These are phyloP conservation scores for Melastoma malabathricum DNA, from an alignment of 345 rosid genomes.

Conservation along the genomic window DNA sequence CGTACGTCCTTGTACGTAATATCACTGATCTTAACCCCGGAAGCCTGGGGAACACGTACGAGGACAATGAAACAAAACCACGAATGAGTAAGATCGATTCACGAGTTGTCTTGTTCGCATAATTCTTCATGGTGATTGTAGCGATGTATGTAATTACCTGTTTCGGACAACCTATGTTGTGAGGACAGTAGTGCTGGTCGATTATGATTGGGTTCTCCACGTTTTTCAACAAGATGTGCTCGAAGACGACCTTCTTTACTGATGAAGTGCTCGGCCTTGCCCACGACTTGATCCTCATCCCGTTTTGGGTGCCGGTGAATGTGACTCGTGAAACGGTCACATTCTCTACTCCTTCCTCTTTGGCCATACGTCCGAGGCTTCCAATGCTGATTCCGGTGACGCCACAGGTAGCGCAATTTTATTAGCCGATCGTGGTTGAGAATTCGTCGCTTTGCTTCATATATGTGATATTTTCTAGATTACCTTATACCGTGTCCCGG, in stretches of 20 bases:
- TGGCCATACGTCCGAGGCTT: constrained; percentile 11
- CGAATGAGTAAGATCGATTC: background rate
- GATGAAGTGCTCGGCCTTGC: constrained; percentile 12
- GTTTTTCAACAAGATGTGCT: constrained; percentile 12
- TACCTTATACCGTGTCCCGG: constrained; percentile 36
- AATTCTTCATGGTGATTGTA: background rate
- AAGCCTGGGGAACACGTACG: constrained; percentile 19
- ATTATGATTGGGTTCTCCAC: constrained; percentile 37
- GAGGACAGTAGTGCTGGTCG: constrained; percentile 60
- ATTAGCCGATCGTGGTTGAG: background rate
- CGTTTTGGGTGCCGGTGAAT: constrained; percentile 10
- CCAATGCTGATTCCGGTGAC: constrained; percentile 12
- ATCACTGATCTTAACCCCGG: constrained; percentile 50
- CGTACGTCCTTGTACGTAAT: constrained; percentile 47
- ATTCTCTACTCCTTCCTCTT: constrained; percentile 18
- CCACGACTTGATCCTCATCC: too few relatives aligned
- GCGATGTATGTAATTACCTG: constrained; percentile 16
- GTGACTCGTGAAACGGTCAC: constrained; percentile 15
- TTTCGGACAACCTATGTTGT: constrained; percentile 26
- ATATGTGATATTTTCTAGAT: background rate
- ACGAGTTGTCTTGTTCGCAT: background rate
- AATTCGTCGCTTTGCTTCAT: background rate
- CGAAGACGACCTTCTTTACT: constrained; percentile 18
- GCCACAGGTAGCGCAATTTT: background rate
- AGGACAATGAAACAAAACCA: background rate